Percentiles rank a stretch among this genome's conserved stretches.
Conservation (phyloP, 306 rosid genomes). For the Morella rubra region DNA sequence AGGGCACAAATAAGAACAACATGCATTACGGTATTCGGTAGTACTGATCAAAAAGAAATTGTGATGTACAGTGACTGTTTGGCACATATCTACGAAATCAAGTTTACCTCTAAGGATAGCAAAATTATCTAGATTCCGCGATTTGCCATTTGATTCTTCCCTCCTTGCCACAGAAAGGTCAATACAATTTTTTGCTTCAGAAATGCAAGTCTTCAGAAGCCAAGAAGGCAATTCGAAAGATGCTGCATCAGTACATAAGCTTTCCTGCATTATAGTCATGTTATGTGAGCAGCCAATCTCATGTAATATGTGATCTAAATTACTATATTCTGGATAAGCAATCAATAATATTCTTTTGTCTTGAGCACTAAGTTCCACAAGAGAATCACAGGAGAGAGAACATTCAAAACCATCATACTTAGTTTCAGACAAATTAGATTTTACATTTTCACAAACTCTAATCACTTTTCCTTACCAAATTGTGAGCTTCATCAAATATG, state of each 20-base stretch:
- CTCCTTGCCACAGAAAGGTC: conserved; percentile 66
- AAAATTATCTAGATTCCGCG: conserved; percentile 75
- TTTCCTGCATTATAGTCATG: conserved; percentile 58
- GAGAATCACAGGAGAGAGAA: conserved; percentile 26
- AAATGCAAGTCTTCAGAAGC: conserved; percentile 82
- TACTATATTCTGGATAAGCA: neutral
- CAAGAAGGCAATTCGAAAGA: conserved; percentile 91
- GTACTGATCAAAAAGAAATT: conserved; percentile 26
- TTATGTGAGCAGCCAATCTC: conserved; percentile 28
- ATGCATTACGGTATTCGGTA: conserved; percentile 22
- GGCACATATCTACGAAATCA: conserved; percentile 18
- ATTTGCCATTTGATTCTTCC: conserved; percentile 67
- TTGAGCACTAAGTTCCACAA: conserved; percentile 22
- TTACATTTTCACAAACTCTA: conserved; percentile 20
- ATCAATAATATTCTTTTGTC: neutral
- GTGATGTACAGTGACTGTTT: conserved; percentile 15
- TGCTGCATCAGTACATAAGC: conserved; percentile 96
- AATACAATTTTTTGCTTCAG: conserved; percentile 80
- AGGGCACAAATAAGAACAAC: conserved; percentile 17
- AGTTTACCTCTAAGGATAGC: conserved; percentile 83
- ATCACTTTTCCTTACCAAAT: conserved; percentile 56
- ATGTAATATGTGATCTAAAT: conserved; percentile 23
- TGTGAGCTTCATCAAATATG: conserved; percentile 98
- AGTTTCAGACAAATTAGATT: conserved; percentile 21
- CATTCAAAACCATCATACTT: conserved; percentile 15